Conservation (phyloP, 2,329 filamentous ascomycete species). For the Neofusicoccum ribis region DNA sequence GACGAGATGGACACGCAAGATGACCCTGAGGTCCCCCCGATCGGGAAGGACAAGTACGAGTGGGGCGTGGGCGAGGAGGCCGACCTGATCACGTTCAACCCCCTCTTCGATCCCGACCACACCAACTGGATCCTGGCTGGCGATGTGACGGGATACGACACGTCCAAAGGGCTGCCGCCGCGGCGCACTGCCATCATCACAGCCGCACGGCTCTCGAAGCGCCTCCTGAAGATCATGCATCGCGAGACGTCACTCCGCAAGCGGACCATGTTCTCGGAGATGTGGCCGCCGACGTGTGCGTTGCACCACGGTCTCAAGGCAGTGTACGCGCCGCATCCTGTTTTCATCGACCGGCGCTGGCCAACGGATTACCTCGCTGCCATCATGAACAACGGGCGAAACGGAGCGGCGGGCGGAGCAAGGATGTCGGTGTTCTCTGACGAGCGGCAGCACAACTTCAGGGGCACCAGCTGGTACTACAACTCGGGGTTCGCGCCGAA, state of each 20-base stretch:
- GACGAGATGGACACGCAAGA: conserved; percentile 54
- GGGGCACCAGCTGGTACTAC: conserved; percentile 56
- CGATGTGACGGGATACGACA: conserved; percentile 70
- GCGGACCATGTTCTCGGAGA: conserved; percentile 76
- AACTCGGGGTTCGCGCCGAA: conserved; percentile 54
- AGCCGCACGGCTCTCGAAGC: conserved; percentile 65
- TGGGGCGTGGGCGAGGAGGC: conserved; percentile 73
- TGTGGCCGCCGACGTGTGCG: conserved; percentile 72
- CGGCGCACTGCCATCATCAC: conserved; percentile 72
- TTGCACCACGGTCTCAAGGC: conserved; percentile 78
- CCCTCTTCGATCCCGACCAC: conserved; percentile 69
- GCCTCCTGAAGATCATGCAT: conserved; percentile 71
- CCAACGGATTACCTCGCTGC: conserved; percentile 55
- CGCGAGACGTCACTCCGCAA: conserved; percentile 68
- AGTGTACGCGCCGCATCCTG: conserved; percentile 63
- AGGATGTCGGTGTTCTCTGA: conserved; percentile 52
- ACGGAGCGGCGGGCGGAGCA: conserved; percentile 51
- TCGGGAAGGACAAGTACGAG: conserved; percentile 55
- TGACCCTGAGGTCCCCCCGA: conserved; percentile 57
- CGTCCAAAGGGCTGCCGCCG: conserved; percentile 56
- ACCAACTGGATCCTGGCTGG: conserved; percentile 73
- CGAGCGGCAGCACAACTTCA: conserved; percentile 55
- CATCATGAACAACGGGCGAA: conserved; percentile 57
- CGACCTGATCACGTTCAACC: conserved; percentile 76
- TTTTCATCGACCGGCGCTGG: conserved; percentile 59